Conservation (phyloP, 2,329 filamentous ascomycete species). For the Fusarium transvaalense region DNA sequence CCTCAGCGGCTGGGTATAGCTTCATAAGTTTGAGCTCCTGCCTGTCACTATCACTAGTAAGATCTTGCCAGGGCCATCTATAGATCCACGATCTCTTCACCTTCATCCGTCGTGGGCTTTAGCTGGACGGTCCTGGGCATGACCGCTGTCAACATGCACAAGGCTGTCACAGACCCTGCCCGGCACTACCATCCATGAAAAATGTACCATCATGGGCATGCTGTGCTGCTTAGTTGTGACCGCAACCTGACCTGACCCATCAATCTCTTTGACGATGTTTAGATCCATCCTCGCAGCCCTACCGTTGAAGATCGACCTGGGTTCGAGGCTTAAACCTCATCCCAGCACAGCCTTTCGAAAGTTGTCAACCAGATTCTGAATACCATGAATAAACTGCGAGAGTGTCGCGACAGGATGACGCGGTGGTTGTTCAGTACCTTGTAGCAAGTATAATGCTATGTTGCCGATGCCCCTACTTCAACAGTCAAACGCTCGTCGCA, state of each 20-base stretch:
- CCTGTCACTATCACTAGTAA: slow-evolving; percentile 31
- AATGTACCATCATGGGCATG: slow-evolving; percentile 42
- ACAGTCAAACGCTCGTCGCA: slow-evolving; percentile 17
- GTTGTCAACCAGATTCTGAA: slow-evolving; percentile 24
- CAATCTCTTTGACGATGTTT: slow-evolving; percentile 39
- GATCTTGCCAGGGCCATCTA: slow-evolving; percentile 41
- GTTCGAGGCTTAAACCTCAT: slow-evolving; percentile 33
- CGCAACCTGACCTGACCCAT: slow-evolving; percentile 23
- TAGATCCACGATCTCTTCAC: slow-evolving; percentile 26
- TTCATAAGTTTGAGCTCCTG: slow-evolving; percentile 18
- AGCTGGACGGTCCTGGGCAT: slow-evolving; percentile 13
- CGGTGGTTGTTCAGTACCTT: slow-evolving; percentile 5
- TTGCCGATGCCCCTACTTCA: slow-evolving; percentile 6
- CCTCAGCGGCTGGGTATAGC: slow-evolving; percentile 11
- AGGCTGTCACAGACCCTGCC: slow-evolving; percentile 47
- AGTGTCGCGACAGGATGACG: slow-evolving; percentile 24
- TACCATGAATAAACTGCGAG: slow-evolving; percentile 8
- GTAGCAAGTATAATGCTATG: slow-evolving; percentile 9
- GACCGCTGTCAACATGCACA: slow-evolving; percentile 43
- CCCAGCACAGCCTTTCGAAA: slow-evolving; percentile 29
- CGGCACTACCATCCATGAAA: slow-evolving; percentile 45
- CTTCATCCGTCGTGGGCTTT: slow-evolving; percentile 23
- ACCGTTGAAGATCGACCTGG: slow-evolving; percentile 29
- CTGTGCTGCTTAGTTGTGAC: slow-evolving; percentile 39
- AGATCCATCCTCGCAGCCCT: slow-evolving; percentile 47